Base-by-base conservation (phyloP, 495 filamentous ascomycete genomes). In the Ramalina intermedia region DNA sequence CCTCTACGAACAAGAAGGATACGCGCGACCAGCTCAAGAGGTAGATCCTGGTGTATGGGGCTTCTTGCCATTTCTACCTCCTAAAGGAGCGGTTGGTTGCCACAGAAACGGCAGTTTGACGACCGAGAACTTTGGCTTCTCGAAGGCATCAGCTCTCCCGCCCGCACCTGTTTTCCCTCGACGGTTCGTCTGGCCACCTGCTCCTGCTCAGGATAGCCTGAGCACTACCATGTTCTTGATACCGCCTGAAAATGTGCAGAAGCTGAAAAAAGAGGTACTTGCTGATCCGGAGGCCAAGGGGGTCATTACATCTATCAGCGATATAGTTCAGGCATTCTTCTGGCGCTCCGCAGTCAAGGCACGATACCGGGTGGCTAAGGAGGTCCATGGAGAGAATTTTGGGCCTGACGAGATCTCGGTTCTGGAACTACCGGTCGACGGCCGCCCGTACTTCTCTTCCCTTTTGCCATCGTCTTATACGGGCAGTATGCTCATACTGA, bases 311-410 rank as follows among this genome's bases (percentile, higher is more conserved):
- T 61, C 61, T 7, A 52, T 58, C 35, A 62, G 51, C 48, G 61
- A 64, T 44, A 58, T 62, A 26, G 33, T 62, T 0, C 58, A 61
- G 46, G 61, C 60, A 6, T 63, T 66, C 47, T 54, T 64, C 17
- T 66, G 63, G 63, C 63, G 60, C 40, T 48, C 60, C n/a, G 49
- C 53, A 13, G 61, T 63, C 26, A 59, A 50, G 38, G 58, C 60
- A n/a, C 55, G 63, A 41, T 63, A 61, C 45, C 59, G 27, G 27
- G 27, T 33, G 27, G 27, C 27, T 33, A 33, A 33, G 27, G 27
- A 33, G 27, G n/a, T 21, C n/a, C 36, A 21, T 6, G 45, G 14
- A 18, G 37, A 27, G n/a, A 27, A 29, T 18, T 37, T 20, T 18
- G 23, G 16, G 14, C 41, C 48, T 1, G 53, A 62, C 21, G 57